Evolutionary conservation across 2,329 filamentous ascomycete genomes (phyloP).

Genomic region (Gaeumannomyces tritici): DNA sequence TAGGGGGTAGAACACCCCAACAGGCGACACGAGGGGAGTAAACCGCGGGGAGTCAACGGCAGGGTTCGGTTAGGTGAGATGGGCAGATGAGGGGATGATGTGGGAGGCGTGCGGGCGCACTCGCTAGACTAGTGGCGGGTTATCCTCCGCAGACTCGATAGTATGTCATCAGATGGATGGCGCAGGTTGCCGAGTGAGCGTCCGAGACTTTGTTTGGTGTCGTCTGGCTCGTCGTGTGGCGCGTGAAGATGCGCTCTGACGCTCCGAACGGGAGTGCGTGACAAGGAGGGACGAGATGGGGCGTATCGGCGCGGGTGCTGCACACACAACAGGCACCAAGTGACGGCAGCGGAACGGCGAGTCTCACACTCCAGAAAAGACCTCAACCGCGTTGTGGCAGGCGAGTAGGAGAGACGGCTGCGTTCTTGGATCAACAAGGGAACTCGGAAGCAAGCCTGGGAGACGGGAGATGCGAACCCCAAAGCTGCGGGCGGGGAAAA

Average conservation of each 20-base stretch:
- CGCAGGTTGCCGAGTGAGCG: too few species aligned
- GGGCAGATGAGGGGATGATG: too few species aligned
- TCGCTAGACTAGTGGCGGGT: not conserved
- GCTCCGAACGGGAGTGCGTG: not conserved
- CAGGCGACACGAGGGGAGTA: not conserved
- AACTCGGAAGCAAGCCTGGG: not conserved
- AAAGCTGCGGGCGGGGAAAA: slow-evolving; percentile 2
- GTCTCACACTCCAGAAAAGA: not conserved
- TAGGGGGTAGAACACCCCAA: not conserved
- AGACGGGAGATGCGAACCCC: not conserved
- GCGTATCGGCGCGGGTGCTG: not conserved
- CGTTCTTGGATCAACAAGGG: not conserved
- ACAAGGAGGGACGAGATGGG: not conserved
- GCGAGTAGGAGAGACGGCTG: not conserved
- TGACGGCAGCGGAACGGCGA: not conserved
- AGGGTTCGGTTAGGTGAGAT: not conserved
- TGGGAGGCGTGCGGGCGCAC: not conserved
- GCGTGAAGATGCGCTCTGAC: not conserved
- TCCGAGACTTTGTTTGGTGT: too few species aligned
- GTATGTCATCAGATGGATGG: not conserved
- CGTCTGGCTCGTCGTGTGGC: not conserved
- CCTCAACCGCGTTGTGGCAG: not conserved
- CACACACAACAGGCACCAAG: not conserved
- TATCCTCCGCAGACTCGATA: not conserved
- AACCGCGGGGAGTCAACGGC: not conserved